Conservation (phyloP, 179 eudicot genomes). For the Nepenthes alata region DNA sequence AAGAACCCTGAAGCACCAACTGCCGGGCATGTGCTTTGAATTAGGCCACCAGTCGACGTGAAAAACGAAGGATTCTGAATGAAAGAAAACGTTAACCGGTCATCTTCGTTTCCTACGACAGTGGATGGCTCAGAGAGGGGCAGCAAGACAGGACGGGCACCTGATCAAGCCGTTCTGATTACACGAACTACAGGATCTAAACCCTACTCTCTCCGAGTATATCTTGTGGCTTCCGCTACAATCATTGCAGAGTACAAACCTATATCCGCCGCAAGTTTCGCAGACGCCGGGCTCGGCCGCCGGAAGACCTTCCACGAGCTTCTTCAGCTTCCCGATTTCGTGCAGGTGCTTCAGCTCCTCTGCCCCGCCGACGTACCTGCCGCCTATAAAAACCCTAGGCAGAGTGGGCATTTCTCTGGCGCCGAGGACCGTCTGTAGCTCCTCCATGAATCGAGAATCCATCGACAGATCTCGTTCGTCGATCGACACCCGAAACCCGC, state of each 20-base stretch:
- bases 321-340: slow-evolving; percentile 71
- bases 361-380: slow-evolving; percentile 68
- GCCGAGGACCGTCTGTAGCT: slow-evolving; percentile 37
- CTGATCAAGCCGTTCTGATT: slow-evolving; percentile 73
- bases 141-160: slow-evolving; percentile 46
- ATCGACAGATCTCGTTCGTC: slow-evolving; percentile 73
- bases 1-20: too few species aligned
- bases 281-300: slow-evolving; percentile 31
- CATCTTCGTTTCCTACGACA: too few species aligned
- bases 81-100: too few species aligned
- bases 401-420: slow-evolving; percentile 11
- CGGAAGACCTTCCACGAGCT: slow-evolving; percentile 33
- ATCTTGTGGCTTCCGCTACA: slow-evolving; percentile 72
- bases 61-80: not conserved
- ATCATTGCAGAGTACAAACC: slow-evolving; percentile 53
- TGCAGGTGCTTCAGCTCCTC: slow-evolving; percentile 54
- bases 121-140: slow-evolving; percentile 1
- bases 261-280: slow-evolving; percentile 50
- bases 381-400: slow-evolving; percentile 63
- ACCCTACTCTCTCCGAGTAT: slow-evolving; percentile 42
- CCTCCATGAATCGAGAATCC: slow-evolving; percentile 46
- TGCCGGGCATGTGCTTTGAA: too few species aligned
- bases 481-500: slow-evolving; percentile 40
- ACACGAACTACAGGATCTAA: slow-evolving; percentile 43
- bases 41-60: not conserved